Conservation (phyloP, 805 yeast genomes). For the Candida ulmi region DNA sequence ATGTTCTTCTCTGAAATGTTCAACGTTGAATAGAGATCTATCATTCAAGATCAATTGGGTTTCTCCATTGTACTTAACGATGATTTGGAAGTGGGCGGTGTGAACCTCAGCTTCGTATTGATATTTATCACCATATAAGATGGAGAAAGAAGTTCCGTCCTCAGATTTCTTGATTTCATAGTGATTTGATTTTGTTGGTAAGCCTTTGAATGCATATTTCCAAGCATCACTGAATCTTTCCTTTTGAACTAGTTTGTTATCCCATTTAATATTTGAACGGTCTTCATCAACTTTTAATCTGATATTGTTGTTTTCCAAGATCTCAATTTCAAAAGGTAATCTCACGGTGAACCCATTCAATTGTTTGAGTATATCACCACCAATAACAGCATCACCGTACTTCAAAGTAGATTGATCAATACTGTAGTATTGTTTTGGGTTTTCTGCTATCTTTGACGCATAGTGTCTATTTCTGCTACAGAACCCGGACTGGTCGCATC, state of each 20-base stretch:
- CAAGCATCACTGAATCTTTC: conserved; percentile 56
- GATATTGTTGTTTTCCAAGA: conserved; percentile 53
- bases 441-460: conserved; percentile 29
- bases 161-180: conserved; percentile 17
- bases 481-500: conserved; percentile 77
- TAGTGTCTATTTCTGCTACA: conserved; percentile 75
- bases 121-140: conserved; percentile 33
- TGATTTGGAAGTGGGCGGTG: conserved; percentile 44
- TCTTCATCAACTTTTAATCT: conserved; percentile 64
- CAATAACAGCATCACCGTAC: conserved; percentile 29
- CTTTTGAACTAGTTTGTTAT: conserved; percentile 28
- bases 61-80: conserved; percentile 38
- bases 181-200: conserved; percentile 15
- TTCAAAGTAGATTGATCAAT: conserved; percentile 32
- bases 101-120: conserved; percentile 39
- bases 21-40: conserved; percentile 67
- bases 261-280: conserved; percentile 23
- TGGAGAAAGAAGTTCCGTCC: conserved; percentile 14
- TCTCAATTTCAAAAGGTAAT: conserved; percentile 52
- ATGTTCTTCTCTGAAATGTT: conserved; percentile 59
- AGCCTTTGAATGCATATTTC: conserved; percentile 47
- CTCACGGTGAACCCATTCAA: conserved; percentile 33
- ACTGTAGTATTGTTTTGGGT: conserved; percentile 34
- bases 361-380: conserved; percentile 43
- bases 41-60: conserved; percentile 61